These are phyloP conservation scores for Ceratocystiopsis brevicomis DNA, from an alignment of 2,329 filamentous ascomycete species.

Conservation along the genomic window DNA sequence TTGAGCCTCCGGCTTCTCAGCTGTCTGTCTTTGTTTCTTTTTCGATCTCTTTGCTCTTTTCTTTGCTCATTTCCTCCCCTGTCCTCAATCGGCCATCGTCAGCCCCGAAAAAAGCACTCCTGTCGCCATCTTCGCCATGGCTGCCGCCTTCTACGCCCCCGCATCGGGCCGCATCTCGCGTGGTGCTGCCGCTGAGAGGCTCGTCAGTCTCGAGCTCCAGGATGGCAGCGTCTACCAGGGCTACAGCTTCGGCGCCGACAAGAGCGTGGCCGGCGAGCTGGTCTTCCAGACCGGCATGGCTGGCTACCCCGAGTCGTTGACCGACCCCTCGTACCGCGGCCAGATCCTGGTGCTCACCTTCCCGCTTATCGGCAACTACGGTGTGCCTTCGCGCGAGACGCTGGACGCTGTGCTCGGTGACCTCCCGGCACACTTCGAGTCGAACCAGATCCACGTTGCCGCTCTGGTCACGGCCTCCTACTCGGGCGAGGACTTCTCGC, in stretches of 20 bases:
- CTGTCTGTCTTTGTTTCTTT: not conserved
- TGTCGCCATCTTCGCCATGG: constrained; percentile 13
- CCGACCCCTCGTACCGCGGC: constrained; percentile 71
- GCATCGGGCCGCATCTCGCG: constrained; percentile 41
- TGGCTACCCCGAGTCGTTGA: constrained; percentile 87
- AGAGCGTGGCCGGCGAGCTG: constrained; percentile 87
- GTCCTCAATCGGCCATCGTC: not conserved
- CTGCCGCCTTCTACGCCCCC: constrained; percentile 27
- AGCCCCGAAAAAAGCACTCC: not conserved
- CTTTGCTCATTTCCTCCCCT: not conserved
- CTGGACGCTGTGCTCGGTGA: constrained; percentile 71
- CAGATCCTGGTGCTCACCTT: constrained; percentile 96
- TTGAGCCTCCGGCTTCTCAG: not conserved
- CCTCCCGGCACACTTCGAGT: constrained; percentile 84
- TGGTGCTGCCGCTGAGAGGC: constrained; percentile 31
- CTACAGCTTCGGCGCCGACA: constrained; percentile 88
- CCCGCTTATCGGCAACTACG: constrained; percentile 91
- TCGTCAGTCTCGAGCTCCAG: constrained; percentile 78
- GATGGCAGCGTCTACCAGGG: constrained; percentile 85
- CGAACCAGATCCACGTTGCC: constrained; percentile 79
- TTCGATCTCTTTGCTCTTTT: not conserved
- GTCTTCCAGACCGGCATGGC: constrained; percentile 99
- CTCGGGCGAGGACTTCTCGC: constrained; percentile 85
- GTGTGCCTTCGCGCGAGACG: constrained; percentile 72
- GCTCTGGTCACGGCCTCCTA: constrained; percentile 84